Base-by-base conservation (phyloP, 2,329 filamentous ascomycete genomes). In the Calycina herbarum region DNA sequence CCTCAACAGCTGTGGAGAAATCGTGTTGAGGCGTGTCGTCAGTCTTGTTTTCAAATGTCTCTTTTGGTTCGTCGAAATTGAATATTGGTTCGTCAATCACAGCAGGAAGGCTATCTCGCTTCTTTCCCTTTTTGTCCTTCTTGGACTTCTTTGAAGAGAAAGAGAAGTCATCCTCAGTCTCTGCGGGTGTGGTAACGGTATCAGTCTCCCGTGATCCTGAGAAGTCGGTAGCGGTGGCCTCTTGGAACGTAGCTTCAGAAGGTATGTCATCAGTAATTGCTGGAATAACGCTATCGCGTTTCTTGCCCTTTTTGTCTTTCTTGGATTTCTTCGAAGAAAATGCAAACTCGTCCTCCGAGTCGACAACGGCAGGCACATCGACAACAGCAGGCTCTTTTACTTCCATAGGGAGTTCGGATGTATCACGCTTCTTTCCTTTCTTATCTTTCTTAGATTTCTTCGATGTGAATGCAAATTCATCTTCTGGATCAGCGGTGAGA, bases 271-370 rank as follows among this genome's bases (percentile, higher is more conserved):
- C 42, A 48, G 2, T 48, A 8, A 8, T 48, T 48, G 10, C 42
- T 3, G 42, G 13, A 13, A 48, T 17, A 17, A 24, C 38, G n/a
- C 20, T 45, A 20, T 38, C 45, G 27, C 59, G 38, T 31, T 54
- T 33, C 29, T 67, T 62, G 27, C 57, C 58, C 35, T 61, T 67
- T 72, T 79, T 80, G 4, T 74, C 73, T 66, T 77, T 65, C 57
- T 66, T 64, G 10, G 61, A 35, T 57, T 64, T 54, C n/a, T 62
- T 62, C 2, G 31, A 42, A 3, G 59, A 58, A n/a, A 20, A 62
- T 29, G 59, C 48, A 20, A 24, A 51, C 24, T 63, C 45, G 27
- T 63, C 42, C 29, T 59, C 62, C 3, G 40, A 40, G 38, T 33
- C 38, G 33, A 60, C 42, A 11, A 29, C 54, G 38, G 17, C 4